Base-by-base conservation (phyloP, 352 stramenopile genomes). In the Peronospora farinosa region DNA sequence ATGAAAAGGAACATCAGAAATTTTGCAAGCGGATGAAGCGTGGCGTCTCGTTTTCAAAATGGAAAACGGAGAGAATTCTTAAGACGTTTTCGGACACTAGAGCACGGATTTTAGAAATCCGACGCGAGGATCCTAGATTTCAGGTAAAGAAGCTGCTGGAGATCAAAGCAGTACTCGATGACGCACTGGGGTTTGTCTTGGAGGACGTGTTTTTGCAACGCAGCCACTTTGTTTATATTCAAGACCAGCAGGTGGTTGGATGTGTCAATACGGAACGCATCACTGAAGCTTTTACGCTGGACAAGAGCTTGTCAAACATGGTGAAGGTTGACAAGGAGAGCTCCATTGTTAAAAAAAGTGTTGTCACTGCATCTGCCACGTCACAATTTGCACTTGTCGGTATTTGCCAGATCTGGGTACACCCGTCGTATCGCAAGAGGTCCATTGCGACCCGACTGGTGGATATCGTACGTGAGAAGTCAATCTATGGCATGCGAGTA, bases 131-230 rank as follows among this genome's bases (percentile, higher is more conserved):
- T 44, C 38, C 73, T 2, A 59, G 45, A n/a, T 48, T 69, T 11
- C 76, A 85, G 25, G 60, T 88, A 1, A 84, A 84, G 51, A 89
- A 89, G 54, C 55, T 92, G 32, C 39, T 85, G 44, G 74, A 92
- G 53, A 60, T 89, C 28, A 89, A 92, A 39, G 32, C 48, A 6
- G 33, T 87, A 33, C 65, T 92, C 27, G 80, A 92, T 42, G 75
- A 92, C 13, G 76, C 72, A 6, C 67, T 92, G 16, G 80, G 80
- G 3, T 73, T 84, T 45, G 72, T 86, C 2, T 63, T 78, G 0
- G 27, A 79, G 1, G 30, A 70, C 7, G 36, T 40, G 19, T 89
- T 92, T 35, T 46, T 86, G 31, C 53, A 74, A 23, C 69, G 77
- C 19, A 72, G 61, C 10, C 54, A 74, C 40, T 92, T 86, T 49